A percentile compares a stretch with the other conserved stretches of the same genome.
phyloP scores from a whole-genome alignment of 192 early-diverging fungal genomes.

The Mortierella alpina region DNA sequence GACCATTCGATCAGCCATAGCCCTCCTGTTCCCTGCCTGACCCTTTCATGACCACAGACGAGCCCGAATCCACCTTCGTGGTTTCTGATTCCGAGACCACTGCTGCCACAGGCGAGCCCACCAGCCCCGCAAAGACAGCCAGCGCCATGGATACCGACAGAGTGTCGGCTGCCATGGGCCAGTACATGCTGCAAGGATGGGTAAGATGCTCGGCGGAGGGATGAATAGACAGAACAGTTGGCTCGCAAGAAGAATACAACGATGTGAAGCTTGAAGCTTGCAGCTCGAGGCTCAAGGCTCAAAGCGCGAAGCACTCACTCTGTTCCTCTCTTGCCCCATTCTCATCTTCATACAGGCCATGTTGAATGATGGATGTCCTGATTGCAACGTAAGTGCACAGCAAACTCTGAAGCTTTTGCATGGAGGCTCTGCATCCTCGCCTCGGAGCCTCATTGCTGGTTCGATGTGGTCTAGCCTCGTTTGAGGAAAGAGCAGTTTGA shows the following conservation, averaged over 20 bases:
- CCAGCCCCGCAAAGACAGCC: neutral
- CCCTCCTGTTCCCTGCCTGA: neutral
- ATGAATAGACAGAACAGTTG: neutral
- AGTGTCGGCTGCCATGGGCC: slow-evolving; percentile 47
- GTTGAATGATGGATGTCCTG: slow-evolving; percentile 47
- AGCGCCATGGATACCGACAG: slow-evolving; percentile 39
- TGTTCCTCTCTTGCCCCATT: neutral
- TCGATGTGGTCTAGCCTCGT: neutral
- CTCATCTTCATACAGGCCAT: slow-evolving; percentile 11
- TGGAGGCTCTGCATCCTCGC: neutral
- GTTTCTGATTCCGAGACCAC: neutral
- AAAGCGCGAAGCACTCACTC: neutral
- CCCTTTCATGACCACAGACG: neutral
- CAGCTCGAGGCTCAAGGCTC: neutral
- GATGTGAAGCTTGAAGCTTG: neutral
- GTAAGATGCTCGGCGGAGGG: neutral
- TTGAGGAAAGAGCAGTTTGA: neutral
- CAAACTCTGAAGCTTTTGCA: neutral
- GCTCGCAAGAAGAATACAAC: neutral
- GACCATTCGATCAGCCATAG: neutral
- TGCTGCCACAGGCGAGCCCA: neutral
- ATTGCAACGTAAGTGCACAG: slow-evolving; percentile 42
- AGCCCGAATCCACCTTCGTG: too few relatives aligned
- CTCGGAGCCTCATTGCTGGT: neutral
- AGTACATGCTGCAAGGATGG: slow-evolving; percentile 50